These are phyloP conservation scores for Inga laurina DNA, from an alignment of 306 rosid species.

Conservation along the genomic window DNA sequence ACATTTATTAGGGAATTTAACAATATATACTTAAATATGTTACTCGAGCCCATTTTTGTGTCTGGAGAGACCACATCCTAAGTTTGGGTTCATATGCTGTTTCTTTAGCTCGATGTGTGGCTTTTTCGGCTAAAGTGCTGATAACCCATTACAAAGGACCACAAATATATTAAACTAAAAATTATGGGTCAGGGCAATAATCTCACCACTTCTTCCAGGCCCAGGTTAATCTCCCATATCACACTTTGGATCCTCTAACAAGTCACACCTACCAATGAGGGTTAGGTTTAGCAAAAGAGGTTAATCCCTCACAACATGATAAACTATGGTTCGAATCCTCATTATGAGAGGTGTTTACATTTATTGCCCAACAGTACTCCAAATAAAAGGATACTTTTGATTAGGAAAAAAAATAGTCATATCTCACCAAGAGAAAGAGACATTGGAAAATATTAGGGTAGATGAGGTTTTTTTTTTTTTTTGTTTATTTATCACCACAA, in stretches of 20 bases:
- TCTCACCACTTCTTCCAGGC: neutral
- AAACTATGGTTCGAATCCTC: too few relatives aligned
- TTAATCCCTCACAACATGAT: too few relatives aligned
- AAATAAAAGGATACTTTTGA: too few relatives aligned
- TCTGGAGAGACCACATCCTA: neutral
- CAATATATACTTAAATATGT: neutral
- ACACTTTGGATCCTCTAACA: neutral
- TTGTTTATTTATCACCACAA: too few relatives aligned
- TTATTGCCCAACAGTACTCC: fast-evolving
- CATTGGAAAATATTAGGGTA: neutral
- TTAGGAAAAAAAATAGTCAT: too few relatives aligned
- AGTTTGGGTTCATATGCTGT: neutral
- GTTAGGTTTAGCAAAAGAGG: fast-evolving
- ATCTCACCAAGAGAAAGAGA: too few relatives aligned
- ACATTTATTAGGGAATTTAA: neutral
- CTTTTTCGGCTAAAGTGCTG: neutral
- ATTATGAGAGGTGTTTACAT: too few relatives aligned
- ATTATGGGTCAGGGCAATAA: neutral
- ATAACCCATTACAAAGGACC: neutral
- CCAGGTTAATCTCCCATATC: neutral
- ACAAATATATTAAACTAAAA: neutral
- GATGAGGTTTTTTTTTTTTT: neutral
- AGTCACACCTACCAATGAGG: too few relatives aligned
- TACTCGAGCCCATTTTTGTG: neutral
- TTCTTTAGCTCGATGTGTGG: neutral